A percentile compares a stretch with the other conserved stretches of the same genome.
phyloP scores from a whole-genome alignment of 108 stramenopile genomes.

The Chaetoceros muelleri region DNA sequence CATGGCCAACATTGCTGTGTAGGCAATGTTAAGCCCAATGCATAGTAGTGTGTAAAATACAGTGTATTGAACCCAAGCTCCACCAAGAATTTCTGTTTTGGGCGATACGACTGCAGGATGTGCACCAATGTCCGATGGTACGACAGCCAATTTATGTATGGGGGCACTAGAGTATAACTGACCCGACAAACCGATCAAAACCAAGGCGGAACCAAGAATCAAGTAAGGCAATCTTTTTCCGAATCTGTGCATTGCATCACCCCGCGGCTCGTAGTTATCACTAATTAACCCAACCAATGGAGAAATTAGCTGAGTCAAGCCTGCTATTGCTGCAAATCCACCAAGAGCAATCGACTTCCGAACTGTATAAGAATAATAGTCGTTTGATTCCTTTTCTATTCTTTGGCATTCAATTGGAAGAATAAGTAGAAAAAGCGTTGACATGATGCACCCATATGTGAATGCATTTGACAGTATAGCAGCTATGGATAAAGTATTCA shows the following conservation, averaged over 20 bases:
- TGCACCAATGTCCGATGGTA: background rate
- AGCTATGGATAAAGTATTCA: background rate
- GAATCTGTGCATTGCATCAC: constrained; percentile 9
- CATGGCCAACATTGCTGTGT: constrained; percentile 55
- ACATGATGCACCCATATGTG: constrained; percentile 46
- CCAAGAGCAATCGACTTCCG: constrained; percentile 42
- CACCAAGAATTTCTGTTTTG: background rate
- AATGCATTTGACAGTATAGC: constrained; percentile 42
- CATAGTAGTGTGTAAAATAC: constrained; percentile 1
- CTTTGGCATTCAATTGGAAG: constrained; percentile 51
- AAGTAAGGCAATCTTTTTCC: constrained; percentile 52
- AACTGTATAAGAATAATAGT: constrained; percentile 2
- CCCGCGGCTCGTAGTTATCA: constrained; percentile 35
- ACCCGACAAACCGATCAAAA: constrained; percentile 33
- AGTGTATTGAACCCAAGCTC: constrained; percentile 1
- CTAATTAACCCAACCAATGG: constrained; percentile 42
- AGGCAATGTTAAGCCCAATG: constrained; percentile 26
- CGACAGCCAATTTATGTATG: background rate
- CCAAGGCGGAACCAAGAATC: constrained; percentile 25
- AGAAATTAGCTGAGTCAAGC: constrained; percentile 43
- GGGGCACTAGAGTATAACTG: constrained; percentile 15
- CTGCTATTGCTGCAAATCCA: constrained; percentile 44
- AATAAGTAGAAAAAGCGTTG: constrained; percentile 51
- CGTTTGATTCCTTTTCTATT: constrained; percentile 17
- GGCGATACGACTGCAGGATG: background rate